These are phyloP conservation scores for Papiliotrema nemorosa DNA, from an alignment of 1,284 basidiomycete species.

Conservation along the genomic window DNA sequence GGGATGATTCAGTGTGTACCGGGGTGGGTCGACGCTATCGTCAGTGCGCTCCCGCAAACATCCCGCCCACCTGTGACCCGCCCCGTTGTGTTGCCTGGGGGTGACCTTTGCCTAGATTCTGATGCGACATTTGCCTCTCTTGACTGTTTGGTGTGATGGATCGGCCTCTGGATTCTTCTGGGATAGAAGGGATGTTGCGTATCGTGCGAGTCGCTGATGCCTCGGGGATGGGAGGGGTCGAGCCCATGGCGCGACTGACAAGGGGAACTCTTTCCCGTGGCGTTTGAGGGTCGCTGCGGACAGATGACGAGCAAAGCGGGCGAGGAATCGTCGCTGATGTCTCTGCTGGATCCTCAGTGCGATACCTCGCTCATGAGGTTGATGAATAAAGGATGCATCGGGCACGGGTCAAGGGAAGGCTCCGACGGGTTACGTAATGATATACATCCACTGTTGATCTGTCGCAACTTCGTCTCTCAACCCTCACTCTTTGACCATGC, in stretches of 20 bases:
- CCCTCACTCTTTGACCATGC: conserved; percentile 21
- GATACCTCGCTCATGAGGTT: no score
- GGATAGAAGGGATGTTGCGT: no score
- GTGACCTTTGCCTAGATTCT: conserved; percentile 16
- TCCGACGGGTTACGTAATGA: not conserved
- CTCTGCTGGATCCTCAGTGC: no score
- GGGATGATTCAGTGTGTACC: conserved; percentile 1
- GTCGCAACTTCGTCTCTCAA: no score
- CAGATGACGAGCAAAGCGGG: no score
- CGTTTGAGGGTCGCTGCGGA: no score
- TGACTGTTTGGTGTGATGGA: not conserved
- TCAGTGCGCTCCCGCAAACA: not conserved
- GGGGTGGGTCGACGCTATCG: conserved; percentile 2
- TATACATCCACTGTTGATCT: not conserved
- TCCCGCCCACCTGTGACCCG: not conserved
- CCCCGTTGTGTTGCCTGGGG: not conserved
- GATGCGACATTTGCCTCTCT: conserved; percentile 6
- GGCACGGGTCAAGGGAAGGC: not conserved
- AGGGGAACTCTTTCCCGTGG: no score
- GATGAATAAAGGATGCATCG: no score
- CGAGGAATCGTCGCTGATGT: no score
- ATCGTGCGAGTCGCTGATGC: no score
- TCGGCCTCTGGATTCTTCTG: not conserved
- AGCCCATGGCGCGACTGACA: no score
- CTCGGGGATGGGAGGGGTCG: no score